Evolutionary conservation across 78 protist species (phyloP).

Genomic region (Dictyostelium capitatum): DNA sequence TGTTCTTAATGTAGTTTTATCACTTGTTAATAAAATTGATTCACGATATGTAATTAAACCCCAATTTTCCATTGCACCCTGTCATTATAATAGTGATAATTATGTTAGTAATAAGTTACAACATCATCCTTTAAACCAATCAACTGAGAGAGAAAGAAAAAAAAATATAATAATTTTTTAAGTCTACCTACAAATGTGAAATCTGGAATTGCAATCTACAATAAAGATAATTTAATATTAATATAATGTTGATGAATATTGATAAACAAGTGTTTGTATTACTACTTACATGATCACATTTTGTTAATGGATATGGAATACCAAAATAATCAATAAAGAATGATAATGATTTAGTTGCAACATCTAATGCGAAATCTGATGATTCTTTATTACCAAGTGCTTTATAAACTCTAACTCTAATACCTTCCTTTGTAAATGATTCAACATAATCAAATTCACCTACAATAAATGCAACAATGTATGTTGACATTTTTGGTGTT

Average conservation of each 20-base stretch:
- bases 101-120: background rate
- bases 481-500: constrained; percentile 92
- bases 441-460: constrained; percentile 89
- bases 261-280: too few species aligned
- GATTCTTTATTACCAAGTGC: constrained; percentile 72
- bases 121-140: background rate
- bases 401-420: constrained; percentile 84
- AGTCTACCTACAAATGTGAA: constrained; percentile 93
- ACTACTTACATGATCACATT: constrained; percentile 90
- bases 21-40: constrained; percentile 80
- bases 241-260: too few species aligned
- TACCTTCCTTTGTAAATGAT: constrained; percentile 35
- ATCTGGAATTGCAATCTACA: constrained; percentile 87
- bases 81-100: too few species aligned
- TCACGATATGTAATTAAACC: constrained; percentile 93
- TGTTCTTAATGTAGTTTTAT: constrained; percentile 41
- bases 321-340: constrained; percentile 85
- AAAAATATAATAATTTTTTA: constrained; percentile 45
- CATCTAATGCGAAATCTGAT: constrained; percentile 87
- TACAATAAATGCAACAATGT: constrained; percentile 90
- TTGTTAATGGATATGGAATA: constrained; percentile 90
- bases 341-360: constrained; percentile 41
- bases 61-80: constrained; percentile 91
- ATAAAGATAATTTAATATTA: too few species aligned
- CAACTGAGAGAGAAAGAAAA: background rate